Conservation (phyloP, 2,329 filamentous ascomycete species). For the Pezicula neosporulosa region DNA sequence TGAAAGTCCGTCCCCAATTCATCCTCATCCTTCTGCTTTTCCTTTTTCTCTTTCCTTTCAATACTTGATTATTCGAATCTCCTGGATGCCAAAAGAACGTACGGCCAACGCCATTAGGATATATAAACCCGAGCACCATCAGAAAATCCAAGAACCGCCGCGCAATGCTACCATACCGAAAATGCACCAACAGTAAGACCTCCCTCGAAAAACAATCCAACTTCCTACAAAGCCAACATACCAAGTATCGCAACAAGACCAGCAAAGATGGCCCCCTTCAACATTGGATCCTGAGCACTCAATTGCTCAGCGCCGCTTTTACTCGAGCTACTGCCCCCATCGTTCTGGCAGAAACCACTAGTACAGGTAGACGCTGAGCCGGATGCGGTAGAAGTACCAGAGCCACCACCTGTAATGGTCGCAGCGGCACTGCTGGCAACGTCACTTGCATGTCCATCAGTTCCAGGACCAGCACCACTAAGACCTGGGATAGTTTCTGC, state of each 20-base stretch:
- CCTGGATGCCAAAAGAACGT: slow-evolving; percentile 14
- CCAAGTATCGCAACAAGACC: slow-evolving; percentile 26
- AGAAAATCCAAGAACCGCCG: slow-evolving; percentile 2
- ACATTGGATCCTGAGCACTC: slow-evolving; percentile 17
- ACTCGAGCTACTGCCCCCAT: slow-evolving; percentile 5
- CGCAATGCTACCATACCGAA: slow-evolving; percentile 9
- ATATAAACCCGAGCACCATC: slow-evolving; percentile 1
- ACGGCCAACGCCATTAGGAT: slow-evolving; percentile 24
- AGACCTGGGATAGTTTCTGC: slow-evolving; percentile 51
- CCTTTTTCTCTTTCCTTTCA: background rate
- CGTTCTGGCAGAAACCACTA: slow-evolving; percentile 28
- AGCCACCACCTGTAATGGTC: slow-evolving; percentile 22
- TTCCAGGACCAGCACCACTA: slow-evolving; percentile 43
- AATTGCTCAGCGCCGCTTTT: slow-evolving; percentile 23
- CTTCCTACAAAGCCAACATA: slow-evolving; percentile 47
- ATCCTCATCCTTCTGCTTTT: background rate
- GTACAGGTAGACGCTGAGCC: slow-evolving; percentile 13
- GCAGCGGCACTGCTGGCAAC: slow-evolving; percentile 26
- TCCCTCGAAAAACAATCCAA: slow-evolving; percentile 67
- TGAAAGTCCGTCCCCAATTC: background rate
- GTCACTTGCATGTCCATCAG: slow-evolving; percentile 16
- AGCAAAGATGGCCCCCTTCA: slow-evolving; percentile 27
- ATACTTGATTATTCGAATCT: background rate
- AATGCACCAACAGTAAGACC: slow-evolving; percentile 58
- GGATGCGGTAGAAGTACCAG: slow-evolving; percentile 22